A percentile compares a stretch with the other conserved stretches of the same genome.
Conservation (phyloP, 1,284 basidiomycete genomes). For the Marasmius tenuissimus region DNA sequence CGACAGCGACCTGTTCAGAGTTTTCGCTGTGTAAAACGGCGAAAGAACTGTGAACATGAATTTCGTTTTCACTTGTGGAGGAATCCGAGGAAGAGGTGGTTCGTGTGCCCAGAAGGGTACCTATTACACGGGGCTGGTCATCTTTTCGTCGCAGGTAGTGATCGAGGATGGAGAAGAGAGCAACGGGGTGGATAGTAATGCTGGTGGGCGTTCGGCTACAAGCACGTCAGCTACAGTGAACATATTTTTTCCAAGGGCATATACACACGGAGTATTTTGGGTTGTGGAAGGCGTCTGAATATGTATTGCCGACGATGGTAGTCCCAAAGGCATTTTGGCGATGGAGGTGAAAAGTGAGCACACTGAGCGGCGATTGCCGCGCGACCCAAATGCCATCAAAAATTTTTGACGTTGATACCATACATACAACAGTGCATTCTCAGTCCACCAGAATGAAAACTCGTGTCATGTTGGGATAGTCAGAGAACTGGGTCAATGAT, state of each 20-base stretch:
- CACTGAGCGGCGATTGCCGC: background rate
- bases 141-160: conserved; percentile 92
- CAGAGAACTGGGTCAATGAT: too few species aligned
- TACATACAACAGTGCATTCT: too few species aligned
- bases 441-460: too few species aligned
- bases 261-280: conserved; percentile 39
- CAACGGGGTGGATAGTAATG: conserved; percentile 88
- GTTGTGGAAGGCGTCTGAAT: conserved; percentile 43
- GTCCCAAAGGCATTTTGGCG: conserved; percentile 64
- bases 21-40: conserved; percentile 92
- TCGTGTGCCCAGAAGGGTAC: conserved; percentile 84
- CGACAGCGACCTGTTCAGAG: conserved; percentile 89
- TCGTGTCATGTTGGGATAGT: too few species aligned
- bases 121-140: conserved; percentile 89
- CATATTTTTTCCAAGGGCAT: background rate
- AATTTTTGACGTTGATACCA: too few species aligned
- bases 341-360: conserved; percentile 12
- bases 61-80: conserved; percentile 51
- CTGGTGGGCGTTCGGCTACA: conserved; percentile 67
- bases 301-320: conserved; percentile 67
- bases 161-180: conserved; percentile 94
- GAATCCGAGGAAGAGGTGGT: conserved; percentile 47
- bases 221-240: conserved; percentile 1
- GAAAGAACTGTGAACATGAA: conserved; percentile 71
- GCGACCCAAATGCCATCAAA: conserved; percentile 21